phyloP scores from a whole-genome alignment of 1,139 yeast genomes.

The Saccharomyces hybrid region DNA sequence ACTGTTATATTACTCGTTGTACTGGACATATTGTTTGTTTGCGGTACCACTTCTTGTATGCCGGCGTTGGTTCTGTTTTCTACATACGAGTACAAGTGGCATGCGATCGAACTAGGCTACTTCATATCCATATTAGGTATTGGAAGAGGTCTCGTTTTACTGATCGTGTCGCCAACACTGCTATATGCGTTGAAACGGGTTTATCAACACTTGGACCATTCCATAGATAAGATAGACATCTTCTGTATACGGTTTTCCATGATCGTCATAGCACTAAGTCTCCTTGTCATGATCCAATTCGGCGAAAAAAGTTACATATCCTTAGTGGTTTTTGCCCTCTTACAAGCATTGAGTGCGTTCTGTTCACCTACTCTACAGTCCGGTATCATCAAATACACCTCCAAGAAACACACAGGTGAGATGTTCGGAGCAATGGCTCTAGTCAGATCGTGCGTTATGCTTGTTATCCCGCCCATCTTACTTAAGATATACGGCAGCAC shows the following conservation, averaged over 20 bases:
- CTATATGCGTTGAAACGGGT: conserved; percentile 35
- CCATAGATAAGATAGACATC: conserved; percentile 51
- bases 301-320: conserved; percentile 12
- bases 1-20: conserved; percentile 41
- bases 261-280: conserved; percentile 31
- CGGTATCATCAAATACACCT: conserved; percentile 40
- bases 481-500: conserved; percentile 37
- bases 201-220: conserved; percentile 22
- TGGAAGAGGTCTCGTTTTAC: conserved; percentile 38
- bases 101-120: conserved; percentile 50
- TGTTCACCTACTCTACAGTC: conserved; percentile 41
- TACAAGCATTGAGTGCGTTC: conserved; percentile 37
- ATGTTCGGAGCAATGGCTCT: conserved; percentile 46
- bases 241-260: conserved; percentile 37
- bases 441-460: conserved; percentile 36
- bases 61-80: conserved; percentile 50
- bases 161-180: conserved; percentile 38
- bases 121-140: conserved; percentile 49
- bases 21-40: conserved; percentile 40
- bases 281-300: conserved; percentile 13
- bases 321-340: conserved; percentile 22
- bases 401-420: conserved; percentile 42
- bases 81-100: conserved; percentile 52
- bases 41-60: conserved; percentile 33
- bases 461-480: conserved; percentile 37